These are phyloP conservation scores for Nasturtium officinale DNA, from an alignment of 345 rosid species.

Conservation along the genomic window DNA sequence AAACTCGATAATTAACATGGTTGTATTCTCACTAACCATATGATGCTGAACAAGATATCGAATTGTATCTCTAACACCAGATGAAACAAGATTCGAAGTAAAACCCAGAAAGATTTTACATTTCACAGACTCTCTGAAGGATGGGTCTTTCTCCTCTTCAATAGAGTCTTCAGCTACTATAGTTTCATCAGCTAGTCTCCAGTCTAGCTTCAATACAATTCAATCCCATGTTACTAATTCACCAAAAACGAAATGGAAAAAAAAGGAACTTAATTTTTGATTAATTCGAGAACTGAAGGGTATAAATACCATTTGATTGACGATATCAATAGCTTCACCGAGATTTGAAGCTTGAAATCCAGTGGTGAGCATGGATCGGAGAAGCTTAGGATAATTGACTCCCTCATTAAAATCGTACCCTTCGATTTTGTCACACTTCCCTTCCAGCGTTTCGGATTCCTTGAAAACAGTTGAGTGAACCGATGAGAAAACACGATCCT, in stretches of 20 bases:
- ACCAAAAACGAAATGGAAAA: neutral
- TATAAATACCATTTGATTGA: constrained; percentile 71
- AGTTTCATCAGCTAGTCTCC: constrained; percentile 83
- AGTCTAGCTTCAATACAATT: constrained; percentile 81
- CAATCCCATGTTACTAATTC: constrained; percentile 28
- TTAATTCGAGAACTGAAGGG: neutral
- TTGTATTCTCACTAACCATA: constrained; percentile 59
- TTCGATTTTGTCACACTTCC: constrained; percentile 60
- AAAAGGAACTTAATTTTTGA: neutral
- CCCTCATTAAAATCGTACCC: constrained; percentile 89
- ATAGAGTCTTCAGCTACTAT: constrained; percentile 60
- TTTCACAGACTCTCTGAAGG: constrained; percentile 65
- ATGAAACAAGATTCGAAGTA: constrained; percentile 93
- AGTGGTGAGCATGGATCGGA: constrained; percentile 75
- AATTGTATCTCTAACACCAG: constrained; percentile 82
- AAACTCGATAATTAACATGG: neutral
- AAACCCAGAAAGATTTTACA: constrained; percentile 95
- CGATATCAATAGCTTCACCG: constrained; percentile 76
- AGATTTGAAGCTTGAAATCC: constrained; percentile 98
- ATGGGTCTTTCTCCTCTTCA: constrained; percentile 68
- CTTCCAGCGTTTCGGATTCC: constrained; percentile 74
- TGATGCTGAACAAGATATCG: constrained; percentile 88
- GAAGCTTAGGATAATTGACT: constrained; percentile 58
- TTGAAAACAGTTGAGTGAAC: constrained; percentile 74
- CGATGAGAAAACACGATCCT: constrained; percentile 48